These are phyloP conservation scores for Gastrolobium villosum DNA, from an alignment of 306 rosid species.

Conservation along the genomic window DNA sequence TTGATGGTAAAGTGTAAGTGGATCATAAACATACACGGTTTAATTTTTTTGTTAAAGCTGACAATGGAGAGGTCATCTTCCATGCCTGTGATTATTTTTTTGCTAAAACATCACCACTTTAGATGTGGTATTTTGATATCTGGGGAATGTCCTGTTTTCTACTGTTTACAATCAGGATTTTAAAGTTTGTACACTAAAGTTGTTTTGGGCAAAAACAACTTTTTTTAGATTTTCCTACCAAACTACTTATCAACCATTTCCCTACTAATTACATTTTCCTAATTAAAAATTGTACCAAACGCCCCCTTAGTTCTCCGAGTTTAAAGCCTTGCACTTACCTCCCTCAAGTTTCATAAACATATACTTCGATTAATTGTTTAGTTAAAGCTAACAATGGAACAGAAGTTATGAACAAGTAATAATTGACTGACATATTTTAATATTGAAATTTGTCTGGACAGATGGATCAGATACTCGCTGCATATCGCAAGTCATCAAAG, in stretches of 20 bases:
- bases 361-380: background rate
- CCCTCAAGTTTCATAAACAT: slow-evolving; percentile 9
- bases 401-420: slow-evolving; percentile 42
- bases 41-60: background rate
- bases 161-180: background rate
- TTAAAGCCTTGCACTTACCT: background rate
- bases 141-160: slow-evolving; percentile 9
- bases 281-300: too few relatives aligned
- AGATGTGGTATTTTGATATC: too few relatives aligned
- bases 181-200: background rate
- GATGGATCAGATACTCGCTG: slow-evolving; percentile 68
- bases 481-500: slow-evolving; percentile 86
- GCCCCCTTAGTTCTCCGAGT: too few relatives aligned
- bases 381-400: background rate
- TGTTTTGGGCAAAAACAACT: background rate
- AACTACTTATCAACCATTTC: too few relatives aligned
- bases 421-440: slow-evolving; percentile 47
- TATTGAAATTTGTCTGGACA: slow-evolving; percentile 2
- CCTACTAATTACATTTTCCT: too few relatives aligned
- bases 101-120: too few relatives aligned
- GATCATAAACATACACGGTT: background rate
- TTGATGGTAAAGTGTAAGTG: too few relatives aligned
- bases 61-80: background rate
- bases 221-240: too few relatives aligned
- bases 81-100: background rate